Evolutionary conservation across 108 stramenopile genomes (phyloP), one percentile per base, ranked within the genome.

Genomic region (Cyclotella sp.): DNA sequence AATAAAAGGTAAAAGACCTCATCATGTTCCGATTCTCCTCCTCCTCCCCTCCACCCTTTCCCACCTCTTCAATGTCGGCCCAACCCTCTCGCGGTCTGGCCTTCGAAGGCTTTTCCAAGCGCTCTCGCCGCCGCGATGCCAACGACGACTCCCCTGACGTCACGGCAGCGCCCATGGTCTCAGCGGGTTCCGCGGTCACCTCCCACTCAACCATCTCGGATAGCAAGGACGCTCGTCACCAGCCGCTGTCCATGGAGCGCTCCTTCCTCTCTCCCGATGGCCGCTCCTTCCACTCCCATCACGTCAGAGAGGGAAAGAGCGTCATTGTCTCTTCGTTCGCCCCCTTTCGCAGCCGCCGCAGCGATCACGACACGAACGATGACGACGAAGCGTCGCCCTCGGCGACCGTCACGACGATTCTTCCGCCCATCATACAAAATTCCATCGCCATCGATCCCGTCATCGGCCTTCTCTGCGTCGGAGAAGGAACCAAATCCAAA

Each of bases 241-340:
- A 41, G 22, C n/a, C 55, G 21, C 29, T 29, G 26, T 70, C 59
- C 52, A 30, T 63, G 26, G 67, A 78, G 41, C 27, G 45, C 26
- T 85, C 87, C 0, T 92, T 89, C 54, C 65, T 76, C 26, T 88
- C 88, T 59, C 79, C 87, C 49, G 90, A 89, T 76, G 88, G 88
- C 26, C 63, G 82, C 49, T 77, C 87, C 46, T 70, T 90, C 19
- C 87, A 90, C 77, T 88, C 90, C 19, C 77, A 89, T 24, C 41
- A 58, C 2, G 41, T 51, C 45, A 42, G 70, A 47, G 9, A 9
- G 14, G 70, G 41, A 14, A 73, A 49, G 28, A 70, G 59, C 29
- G 73, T 64, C 27, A 88, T 93, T 43, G 81, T 89, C 30, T 85
- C 89, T 0, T 83, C 77, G 13, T 57, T 81, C 24, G 84, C 89